Percentiles rank a stretch among this genome's conserved stretches.
phyloP scores from a whole-genome alignment of 2,329 filamentous ascomycete genomes.

The Berkeleyomyces rouxiae region DNA sequence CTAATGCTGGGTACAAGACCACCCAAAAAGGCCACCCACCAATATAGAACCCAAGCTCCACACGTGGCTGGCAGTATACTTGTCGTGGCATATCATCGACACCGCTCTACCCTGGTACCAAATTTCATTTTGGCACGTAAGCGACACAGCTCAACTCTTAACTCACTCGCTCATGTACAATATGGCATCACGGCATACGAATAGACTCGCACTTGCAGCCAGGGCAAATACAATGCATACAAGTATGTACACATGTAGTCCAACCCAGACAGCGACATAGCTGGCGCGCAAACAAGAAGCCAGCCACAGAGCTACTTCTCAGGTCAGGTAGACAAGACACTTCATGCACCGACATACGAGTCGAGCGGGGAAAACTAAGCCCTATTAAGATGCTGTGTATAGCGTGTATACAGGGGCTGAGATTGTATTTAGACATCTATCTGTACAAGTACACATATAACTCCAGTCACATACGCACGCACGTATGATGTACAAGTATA shows the following conservation, averaged over 20 bases:
- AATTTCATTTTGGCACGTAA: background rate
- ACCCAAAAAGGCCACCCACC: no score
- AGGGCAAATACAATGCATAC: background rate
- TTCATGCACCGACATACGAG: background rate
- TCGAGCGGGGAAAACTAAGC: background rate
- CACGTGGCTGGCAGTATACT: background rate
- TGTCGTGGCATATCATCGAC: background rate
- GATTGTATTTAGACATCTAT: background rate
- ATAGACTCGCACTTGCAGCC: background rate
- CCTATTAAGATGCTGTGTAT: background rate
- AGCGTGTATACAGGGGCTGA: background rate
- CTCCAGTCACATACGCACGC: no score
- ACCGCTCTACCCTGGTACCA: background rate
- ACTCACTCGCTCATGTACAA: no score
- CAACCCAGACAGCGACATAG: no score
- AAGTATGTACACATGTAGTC: background rate
- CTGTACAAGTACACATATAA: background rate
- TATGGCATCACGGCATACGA: background rate
- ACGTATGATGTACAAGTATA: no score
- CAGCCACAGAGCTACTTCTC: no score
- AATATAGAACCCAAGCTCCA: background rate
- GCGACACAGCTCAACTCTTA: background rate
- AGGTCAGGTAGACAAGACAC: background rate
- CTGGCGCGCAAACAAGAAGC: no score
- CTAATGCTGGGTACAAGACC: no score